A percentile compares a stretch with the other conserved stretches of the same genome.
Evolutionary conservation across 1,139 yeast genomes (phyloP).

Genomic region (Protomyces arabidopsidicola): DNA sequence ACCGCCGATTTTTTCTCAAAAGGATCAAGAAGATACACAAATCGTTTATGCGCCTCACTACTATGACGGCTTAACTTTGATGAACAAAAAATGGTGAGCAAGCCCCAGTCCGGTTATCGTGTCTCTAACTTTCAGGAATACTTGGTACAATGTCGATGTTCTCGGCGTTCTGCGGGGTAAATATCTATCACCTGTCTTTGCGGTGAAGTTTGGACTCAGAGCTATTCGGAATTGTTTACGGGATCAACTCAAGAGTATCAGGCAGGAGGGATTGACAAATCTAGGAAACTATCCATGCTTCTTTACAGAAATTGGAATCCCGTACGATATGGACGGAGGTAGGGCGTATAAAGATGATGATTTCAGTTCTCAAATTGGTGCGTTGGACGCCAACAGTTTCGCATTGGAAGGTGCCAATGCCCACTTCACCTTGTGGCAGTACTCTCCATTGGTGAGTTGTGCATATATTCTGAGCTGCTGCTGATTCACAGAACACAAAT

Average conservation of each 20-base stretch:
- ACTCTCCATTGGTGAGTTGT: conserved; percentile 46
- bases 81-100: conserved; percentile 73
- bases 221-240: conserved; percentile 55
- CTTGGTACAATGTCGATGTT: conserved; percentile 67
- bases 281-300: conserved; percentile 48
- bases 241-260: conserved; percentile 61
- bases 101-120: too few relatives aligned
- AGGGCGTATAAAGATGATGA: conserved; percentile 61
- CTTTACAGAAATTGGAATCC: conserved; percentile 95
- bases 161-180: conserved; percentile 79
- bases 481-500: conserved; percentile 54
- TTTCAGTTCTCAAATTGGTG: conserved; percentile 67
- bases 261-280: conserved; percentile 50
- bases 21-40: conserved; percentile 52
- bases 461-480: neutral
- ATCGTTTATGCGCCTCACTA: conserved; percentile 82
- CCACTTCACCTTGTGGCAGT: conserved; percentile 82
- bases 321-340: conserved; percentile 85
- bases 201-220: conserved; percentile 70
- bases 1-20: conserved; percentile 63
- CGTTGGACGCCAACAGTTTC: conserved; percentile 73
- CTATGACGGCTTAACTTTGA: conserved; percentile 86
- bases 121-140: conserved; percentile 32
- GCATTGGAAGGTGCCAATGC: conserved; percentile 71
- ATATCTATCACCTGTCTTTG: conserved; percentile 69